Evolutionary conservation across 139 green algal species (phyloP), one percentile per base, ranked within the genome.

Genomic region (Asterochloris sp.): DNA sequence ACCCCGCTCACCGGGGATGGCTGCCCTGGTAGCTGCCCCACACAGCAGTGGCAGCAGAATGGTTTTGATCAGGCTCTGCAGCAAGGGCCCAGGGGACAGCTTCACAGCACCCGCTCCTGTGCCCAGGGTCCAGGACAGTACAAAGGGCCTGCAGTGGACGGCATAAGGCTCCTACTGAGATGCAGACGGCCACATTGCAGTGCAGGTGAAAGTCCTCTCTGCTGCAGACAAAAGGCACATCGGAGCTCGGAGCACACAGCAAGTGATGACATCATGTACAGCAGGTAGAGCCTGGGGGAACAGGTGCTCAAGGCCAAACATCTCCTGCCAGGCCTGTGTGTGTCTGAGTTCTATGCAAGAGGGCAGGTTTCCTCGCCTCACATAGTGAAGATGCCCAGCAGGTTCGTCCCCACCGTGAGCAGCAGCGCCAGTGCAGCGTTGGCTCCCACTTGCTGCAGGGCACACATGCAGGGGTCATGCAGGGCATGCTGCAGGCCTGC

Each of bases 351-450:
- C 29, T 15, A 27, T 27, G 19, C 69, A 76, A 17, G 69, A 60
- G 1, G n/a, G 69, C 26, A 78, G 92, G 92, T 2, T 54, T 54
- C 38, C 38, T 54, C 38, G 38, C 38, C 38, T 54, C 38, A 54
- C 79, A 97, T 91, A 13, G 91, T 95, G 66, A 94, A 86, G 10
- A 96, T 90, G 64, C 85, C 84, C 67, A 95, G 77, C 29, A 95
- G 85, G 82, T 96, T 97, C 12, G 86, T 93, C 10, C 79, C 87
- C 11, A 97, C 87, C 0, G 86, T 93, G 21, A 97, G 88, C 67
- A 96, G 80, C 77, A 97, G 87, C 12, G 94, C 92, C 19, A 97
- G 86, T 0, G 91, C 94, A 0, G 88, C 83, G 76, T 97, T 96
- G 62, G 91, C 93, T 13, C 86, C 86, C 14, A 87, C 85, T 0